Percentiles rank a stretch among this genome's conserved stretches.
Conservation (phyloP, 768 basidiomycete species). For the Cystofilobasidium capitatum region DNA sequence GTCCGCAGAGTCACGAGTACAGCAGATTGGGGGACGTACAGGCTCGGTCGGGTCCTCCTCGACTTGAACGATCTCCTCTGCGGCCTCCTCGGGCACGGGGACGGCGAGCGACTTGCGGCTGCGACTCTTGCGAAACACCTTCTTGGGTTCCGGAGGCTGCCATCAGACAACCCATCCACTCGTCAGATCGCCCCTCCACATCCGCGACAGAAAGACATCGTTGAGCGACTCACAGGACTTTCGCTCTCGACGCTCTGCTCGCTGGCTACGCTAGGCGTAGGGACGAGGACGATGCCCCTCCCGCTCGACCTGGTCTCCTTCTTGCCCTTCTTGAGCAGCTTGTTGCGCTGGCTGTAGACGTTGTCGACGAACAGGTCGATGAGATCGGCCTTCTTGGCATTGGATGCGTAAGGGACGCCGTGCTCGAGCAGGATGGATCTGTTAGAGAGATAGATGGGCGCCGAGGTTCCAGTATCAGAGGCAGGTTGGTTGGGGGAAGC, state of each 20-base stretch:
- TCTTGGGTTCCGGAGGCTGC: slow-evolving; percentile 5
- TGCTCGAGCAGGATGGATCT: slow-evolving; percentile 22
- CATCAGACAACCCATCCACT: neutral
- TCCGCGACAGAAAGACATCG: neutral
- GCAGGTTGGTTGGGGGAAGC: neutral
- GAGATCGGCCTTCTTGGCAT: slow-evolving; percentile 21
- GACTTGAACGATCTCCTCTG: neutral
- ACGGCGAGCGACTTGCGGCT: slow-evolving; percentile 21
- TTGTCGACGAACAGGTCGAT: slow-evolving; percentile 7
- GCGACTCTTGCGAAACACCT: slow-evolving; percentile 1
- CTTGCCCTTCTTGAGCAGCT: slow-evolving; percentile 13
- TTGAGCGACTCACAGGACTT: neutral
- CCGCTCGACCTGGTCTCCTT: slow-evolving; percentile 10
- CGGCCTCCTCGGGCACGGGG: slow-evolving; percentile 6
- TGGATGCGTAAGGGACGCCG: slow-evolving; percentile 13
- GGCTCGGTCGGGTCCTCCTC: slow-evolving; percentile 10
- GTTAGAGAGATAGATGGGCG: neutral
- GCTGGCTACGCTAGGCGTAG: neutral
- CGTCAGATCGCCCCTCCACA: neutral
- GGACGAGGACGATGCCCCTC: slow-evolving; percentile 4
- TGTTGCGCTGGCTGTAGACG: slow-evolving; percentile 7
- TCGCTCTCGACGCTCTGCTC: neutral
- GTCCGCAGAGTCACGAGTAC: neutral
- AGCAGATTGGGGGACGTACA: too few species aligned
- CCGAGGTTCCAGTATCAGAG: neutral